phyloP scores from a whole-genome alignment of 257 asterid genomes.

The Schizonepeta tenuifolia region DNA sequence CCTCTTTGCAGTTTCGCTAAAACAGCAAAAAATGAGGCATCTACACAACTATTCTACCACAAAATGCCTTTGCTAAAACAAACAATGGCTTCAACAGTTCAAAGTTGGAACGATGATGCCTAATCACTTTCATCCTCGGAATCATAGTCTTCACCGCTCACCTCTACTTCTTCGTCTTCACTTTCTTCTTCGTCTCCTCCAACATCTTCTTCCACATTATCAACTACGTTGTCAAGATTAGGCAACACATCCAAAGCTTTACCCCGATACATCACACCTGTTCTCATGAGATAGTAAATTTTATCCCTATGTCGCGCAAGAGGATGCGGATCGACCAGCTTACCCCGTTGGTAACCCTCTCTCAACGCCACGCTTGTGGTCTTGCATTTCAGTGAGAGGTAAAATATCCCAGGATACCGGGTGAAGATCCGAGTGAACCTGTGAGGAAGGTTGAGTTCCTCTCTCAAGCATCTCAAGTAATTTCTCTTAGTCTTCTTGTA shows the following conservation, averaged over 20 bases:
- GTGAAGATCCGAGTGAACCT: slow-evolving; percentile 88
- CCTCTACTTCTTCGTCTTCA: slow-evolving; percentile 45
- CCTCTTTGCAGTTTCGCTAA: background rate
- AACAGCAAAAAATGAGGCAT: background rate
- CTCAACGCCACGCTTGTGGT: slow-evolving; percentile 85
- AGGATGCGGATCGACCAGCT: slow-evolving; percentile 69
- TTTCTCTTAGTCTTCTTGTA: slow-evolving; percentile 93
- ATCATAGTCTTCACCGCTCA: slow-evolving; percentile 35
- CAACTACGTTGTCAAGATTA: slow-evolving; percentile 48
- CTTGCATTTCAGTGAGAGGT: slow-evolving; percentile 86
- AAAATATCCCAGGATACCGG: slow-evolving; percentile 91
- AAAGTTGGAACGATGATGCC: slow-evolving; percentile 27
- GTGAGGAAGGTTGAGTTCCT: slow-evolving; percentile 83
- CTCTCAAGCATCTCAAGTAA: slow-evolving; percentile 84
- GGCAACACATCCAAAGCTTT: slow-evolving; percentile 67
- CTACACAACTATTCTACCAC: background rate
- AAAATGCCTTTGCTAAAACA: background rate
- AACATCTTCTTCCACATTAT: slow-evolving; percentile 44
- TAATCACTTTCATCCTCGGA: slow-evolving; percentile 50
- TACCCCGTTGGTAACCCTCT: slow-evolving; percentile 84
- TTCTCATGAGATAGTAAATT: slow-evolving; percentile 82
- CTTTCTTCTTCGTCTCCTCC: slow-evolving; percentile 47
- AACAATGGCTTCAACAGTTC: background rate
- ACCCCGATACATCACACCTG: slow-evolving; percentile 73
- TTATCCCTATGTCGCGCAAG: slow-evolving; percentile 75